Evolutionary conservation across 805 yeast species (phyloP).

Genomic region (Ogataea methylovora): DNA sequence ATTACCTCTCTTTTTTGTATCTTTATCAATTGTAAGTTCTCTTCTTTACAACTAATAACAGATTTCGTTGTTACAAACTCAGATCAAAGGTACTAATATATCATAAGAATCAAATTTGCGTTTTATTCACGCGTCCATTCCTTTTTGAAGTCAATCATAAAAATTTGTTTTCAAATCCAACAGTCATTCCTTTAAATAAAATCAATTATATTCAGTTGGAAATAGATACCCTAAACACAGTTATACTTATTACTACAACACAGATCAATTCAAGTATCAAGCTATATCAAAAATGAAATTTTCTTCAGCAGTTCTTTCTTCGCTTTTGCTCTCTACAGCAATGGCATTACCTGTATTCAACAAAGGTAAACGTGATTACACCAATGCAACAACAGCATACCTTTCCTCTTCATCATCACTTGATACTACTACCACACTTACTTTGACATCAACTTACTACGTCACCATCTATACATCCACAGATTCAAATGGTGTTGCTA

Average conservation of each 20-base stretch:
- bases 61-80: too few species aligned
- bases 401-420: constrained; percentile 1
- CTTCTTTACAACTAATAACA: too few species aligned
- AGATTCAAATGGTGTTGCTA: neutral
- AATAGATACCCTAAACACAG: neutral
- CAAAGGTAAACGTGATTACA: constrained; percentile 1
- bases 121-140: constrained; percentile 16
- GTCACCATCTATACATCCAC: constrained; percentile 6
- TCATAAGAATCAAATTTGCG: too few species aligned
- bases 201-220: too few species aligned
- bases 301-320: neutral
- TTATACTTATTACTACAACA: neutral
- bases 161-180: constrained; percentile 8
- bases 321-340: neutral
- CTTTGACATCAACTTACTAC: constrained; percentile 10
- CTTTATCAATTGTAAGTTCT: too few species aligned
- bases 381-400: constrained; percentile 4
- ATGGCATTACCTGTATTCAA: constrained; percentile 1
- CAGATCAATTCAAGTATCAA: neutral
- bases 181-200: constrained; percentile 18
- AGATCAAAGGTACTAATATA: too few species aligned
- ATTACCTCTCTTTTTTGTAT: too few species aligned
- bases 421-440: constrained; percentile 11
- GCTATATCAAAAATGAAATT: neutral
- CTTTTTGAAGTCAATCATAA: constrained; percentile 5